Base-by-base conservation (phyloP, 148 eudicot species). In the Cornus kousa region DNA sequence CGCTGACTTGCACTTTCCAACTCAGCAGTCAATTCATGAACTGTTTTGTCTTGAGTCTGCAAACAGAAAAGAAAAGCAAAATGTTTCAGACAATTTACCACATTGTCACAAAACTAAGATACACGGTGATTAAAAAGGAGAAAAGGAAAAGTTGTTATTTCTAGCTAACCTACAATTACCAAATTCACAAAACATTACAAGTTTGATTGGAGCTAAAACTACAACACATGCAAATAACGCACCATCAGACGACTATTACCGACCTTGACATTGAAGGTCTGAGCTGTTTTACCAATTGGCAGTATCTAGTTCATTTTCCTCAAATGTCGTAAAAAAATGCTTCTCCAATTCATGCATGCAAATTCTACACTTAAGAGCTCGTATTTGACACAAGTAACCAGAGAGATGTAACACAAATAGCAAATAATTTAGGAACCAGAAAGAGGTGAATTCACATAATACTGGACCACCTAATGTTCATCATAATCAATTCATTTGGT, bases 21-120 rank as follows among this genome's bases (percentile, higher is more conserved):
- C 64, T 65, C 76, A 28, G n/a, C 48, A 20, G 71, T 72, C 76
- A 79, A 71, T 43, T 79, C 76, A 60, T 72, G 19, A 79, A 79
- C 64, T 32, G 65, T 79, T 19, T 28, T 72, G 70, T 72, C 81
- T 71, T 79, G 81, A 72, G 65, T 65, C 76, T 62, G 20, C 65
- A 19, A 10, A 57, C 60, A 57, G 62, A 66, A 76, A 24, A 67
- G 31, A 28, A 67, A 28, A 72, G 69, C 33, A 71, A 71, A 17
- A 78, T 37, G 57, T 40, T 31, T 40, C 68, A 39, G 17, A 19
- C 33, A 24, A 60, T 37, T 40, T 16, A 62, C 4, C 66, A 37
- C 70, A 20, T 0, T 0, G 16, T 59, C 24, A 28, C 17, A 60
- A 37, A 14, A 33, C 6, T 40, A 62, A 62, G 20, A 23, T 9